A percentile compares a stretch with the other conserved stretches of the same genome.
Conservation (phyloP, 495 filamentous ascomycete genomes). For the Tuber magnatum region DNA sequence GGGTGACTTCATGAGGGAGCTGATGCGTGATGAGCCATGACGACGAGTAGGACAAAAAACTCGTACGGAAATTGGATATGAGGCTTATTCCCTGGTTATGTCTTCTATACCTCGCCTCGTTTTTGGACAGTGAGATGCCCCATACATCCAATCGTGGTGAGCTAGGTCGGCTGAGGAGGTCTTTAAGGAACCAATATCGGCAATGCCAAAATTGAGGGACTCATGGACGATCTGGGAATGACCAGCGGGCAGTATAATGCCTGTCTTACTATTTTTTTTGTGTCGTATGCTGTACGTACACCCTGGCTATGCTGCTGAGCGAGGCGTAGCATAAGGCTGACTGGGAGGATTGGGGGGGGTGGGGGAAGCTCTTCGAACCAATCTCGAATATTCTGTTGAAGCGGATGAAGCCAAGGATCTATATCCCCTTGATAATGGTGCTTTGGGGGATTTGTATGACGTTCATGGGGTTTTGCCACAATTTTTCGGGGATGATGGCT, state of each 20-base stretch:
- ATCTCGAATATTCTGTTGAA: conserved; percentile 85
- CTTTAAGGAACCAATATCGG: conserved; percentile 59
- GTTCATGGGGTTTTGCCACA: conserved; percentile 72
- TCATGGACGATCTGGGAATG: conserved; percentile 59
- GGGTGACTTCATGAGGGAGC: not conserved
- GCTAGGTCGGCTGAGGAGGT: not conserved
- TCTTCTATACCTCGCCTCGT: conserved; percentile 75
- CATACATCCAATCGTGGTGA: not conserved
- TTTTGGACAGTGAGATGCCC: conserved; percentile 60
- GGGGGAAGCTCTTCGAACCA: conserved; percentile 61
- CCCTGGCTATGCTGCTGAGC: not conserved
- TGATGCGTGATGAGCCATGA: conserved; percentile 1
- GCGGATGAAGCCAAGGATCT: conserved; percentile 62
- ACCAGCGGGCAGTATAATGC: conserved; percentile 66
- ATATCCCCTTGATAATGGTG: conserved; percentile 47
- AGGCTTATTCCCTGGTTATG: conserved; percentile 65
- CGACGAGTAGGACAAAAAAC: conserved; percentile 53
- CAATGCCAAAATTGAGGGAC: conserved; percentile 76
- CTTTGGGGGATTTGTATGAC: conserved; percentile 72
- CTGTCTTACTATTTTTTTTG: conserved; percentile 79
- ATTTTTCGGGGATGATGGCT: conserved; percentile 71
- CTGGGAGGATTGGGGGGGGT: conserved; percentile 5
- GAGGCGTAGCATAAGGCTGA: conserved; percentile 5
- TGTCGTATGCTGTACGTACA: conserved; percentile 59
- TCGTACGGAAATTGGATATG: conserved; percentile 65